Evolutionary conservation across 345 rosid genomes (phyloP), one percentile per base, ranked within the genome.

Genomic region (Syzygium aqueum): DNA sequence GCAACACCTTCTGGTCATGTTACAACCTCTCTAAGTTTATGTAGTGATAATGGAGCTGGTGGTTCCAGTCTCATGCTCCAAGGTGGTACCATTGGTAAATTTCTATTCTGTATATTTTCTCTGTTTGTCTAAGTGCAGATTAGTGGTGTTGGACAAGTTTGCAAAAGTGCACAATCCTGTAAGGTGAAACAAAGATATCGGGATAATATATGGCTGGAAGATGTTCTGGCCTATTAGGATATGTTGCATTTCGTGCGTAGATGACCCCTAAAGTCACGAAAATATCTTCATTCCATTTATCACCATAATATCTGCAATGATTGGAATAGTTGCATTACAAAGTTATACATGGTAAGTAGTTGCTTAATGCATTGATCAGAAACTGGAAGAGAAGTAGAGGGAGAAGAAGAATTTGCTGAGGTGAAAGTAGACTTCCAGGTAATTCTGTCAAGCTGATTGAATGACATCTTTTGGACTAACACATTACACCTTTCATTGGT

Each of bases 401-500:
- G 89, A 86, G 96, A 93, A 87, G 95, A 90, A 88, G 96, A 93
- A 82, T 94, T 95, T 88, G 91, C 93, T 61, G 97, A 95, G 91
- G 94, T 95, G 86, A 92, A 91, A 84, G 91, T 93, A 89, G 97
- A 95, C 77, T 95, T 94, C 90, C 97, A 91, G 96, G 97, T 94
- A 87, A 54, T 53, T 85, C 73, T 59, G 82, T 86, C 65, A 87
- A 77, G 63, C 28, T 87, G 7, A 59, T 67, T 23, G 78, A 84
- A 57, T 56, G 51, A 63, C 85, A 17, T 85, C 50, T 86, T 63
- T 21, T 85, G 53, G 87, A 63, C 8, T 37, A 53, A 78, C 50
- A 65, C 33, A 9, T 67, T 33, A 53, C 33, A 11, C 49, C 82
- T 73, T 77, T 77, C 12, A 10, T 25, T 6, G 27, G 23, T 37